A percentile compares a stretch with the other conserved stretches of the same genome.
phyloP scores from a whole-genome alignment of 371 early-diverging fungal genomes.

The Mucor sp. region DNA sequence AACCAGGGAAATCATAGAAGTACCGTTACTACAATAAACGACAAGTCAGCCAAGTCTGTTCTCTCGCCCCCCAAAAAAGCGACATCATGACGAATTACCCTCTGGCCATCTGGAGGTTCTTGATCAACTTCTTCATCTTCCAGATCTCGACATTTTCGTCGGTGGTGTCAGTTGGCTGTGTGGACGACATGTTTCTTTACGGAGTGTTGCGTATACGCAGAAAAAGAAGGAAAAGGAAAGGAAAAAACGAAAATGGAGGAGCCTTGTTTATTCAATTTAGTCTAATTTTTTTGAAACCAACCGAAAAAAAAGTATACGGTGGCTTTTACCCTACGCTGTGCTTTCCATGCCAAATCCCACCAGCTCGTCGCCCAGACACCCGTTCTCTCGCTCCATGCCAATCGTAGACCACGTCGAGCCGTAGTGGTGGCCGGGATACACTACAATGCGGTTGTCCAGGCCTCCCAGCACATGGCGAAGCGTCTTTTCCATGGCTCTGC shows the following conservation, averaged over 20 bases:
- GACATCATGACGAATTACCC: slow-evolving; percentile 65
- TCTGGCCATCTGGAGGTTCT: slow-evolving; percentile 92
- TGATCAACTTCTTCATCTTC: slow-evolving; percentile 98
- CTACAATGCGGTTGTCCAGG: slow-evolving; percentile 69
- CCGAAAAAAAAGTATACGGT: slow-evolving; percentile 10
- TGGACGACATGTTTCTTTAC: slow-evolving; percentile 17
- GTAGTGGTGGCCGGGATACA: slow-evolving; percentile 89
- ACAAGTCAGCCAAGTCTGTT: background rate
- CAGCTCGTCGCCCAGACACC: slow-evolving; percentile 53
- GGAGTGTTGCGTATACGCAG: background rate
- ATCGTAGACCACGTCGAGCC: slow-evolving; percentile 80
- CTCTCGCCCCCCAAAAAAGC: background rate
- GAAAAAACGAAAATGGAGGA: background rate
- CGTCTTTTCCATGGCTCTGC: slow-evolving; percentile 66
- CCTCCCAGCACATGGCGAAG: slow-evolving; percentile 58
- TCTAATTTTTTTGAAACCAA: slow-evolving; percentile 11
- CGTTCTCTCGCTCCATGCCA: slow-evolving; percentile 59
- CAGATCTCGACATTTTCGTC: slow-evolving; percentile 92
- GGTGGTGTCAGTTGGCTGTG: slow-evolving; percentile 28
- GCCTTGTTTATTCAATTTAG: slow-evolving; percentile 5
- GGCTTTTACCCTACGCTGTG: slow-evolving; percentile 9
- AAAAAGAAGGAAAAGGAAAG: background rate
- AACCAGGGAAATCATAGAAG: slow-evolving; percentile 99
- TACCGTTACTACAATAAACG: slow-evolving; percentile 84
- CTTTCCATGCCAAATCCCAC: slow-evolving; percentile 46